phyloP scores from a whole-genome alignment of 345 rosid genomes.

The Citropsis articulata region DNA sequence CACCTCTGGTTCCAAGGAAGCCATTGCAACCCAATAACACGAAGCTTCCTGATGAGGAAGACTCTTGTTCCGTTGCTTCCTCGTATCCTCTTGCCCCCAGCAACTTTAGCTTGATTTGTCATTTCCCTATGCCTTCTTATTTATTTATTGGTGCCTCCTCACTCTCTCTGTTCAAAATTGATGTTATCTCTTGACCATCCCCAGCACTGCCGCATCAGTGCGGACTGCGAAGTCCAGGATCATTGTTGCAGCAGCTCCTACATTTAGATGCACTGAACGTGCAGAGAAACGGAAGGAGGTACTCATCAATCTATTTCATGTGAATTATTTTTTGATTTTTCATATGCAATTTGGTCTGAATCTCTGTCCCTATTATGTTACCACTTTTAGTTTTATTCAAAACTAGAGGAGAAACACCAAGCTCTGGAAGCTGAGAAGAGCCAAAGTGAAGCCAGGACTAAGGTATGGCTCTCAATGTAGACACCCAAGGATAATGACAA shows the following conservation, averaged over 20 bases:
- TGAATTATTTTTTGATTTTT: not conserved
- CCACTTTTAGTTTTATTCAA: conserved; percentile 58
- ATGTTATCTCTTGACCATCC: conserved; percentile 31
- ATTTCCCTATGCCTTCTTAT: conserved; percentile 4
- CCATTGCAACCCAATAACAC: conserved; percentile 59
- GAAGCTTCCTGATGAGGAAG: conserved; percentile 75
- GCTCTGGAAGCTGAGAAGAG: conserved; percentile 79
- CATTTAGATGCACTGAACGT: conserved; percentile 67
- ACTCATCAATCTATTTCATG: not conserved
- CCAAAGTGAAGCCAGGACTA: conserved; percentile 71
- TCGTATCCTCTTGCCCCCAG: conserved; percentile 49
- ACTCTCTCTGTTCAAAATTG: conserved; percentile 9
- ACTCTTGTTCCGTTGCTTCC: conserved; percentile 65
- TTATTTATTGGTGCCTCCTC: not conserved
- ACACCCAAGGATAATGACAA: not conserved
- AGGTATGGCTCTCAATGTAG: conserved; percentile 34
- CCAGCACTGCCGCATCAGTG: conserved; percentile 58
- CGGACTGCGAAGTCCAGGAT: conserved; percentile 41
- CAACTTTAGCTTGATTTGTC: not conserved
- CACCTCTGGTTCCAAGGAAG: conserved; percentile 47
- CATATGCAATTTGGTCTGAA: not conserved
- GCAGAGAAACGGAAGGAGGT: conserved; percentile 94
- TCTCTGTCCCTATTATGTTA: conserved; percentile 11
- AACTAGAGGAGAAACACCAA: conserved; percentile 78
- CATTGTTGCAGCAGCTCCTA: conserved; percentile 59